phyloP scores from a whole-genome alignment of 768 basidiomycete genomes.

The Boletus insuetus region DNA sequence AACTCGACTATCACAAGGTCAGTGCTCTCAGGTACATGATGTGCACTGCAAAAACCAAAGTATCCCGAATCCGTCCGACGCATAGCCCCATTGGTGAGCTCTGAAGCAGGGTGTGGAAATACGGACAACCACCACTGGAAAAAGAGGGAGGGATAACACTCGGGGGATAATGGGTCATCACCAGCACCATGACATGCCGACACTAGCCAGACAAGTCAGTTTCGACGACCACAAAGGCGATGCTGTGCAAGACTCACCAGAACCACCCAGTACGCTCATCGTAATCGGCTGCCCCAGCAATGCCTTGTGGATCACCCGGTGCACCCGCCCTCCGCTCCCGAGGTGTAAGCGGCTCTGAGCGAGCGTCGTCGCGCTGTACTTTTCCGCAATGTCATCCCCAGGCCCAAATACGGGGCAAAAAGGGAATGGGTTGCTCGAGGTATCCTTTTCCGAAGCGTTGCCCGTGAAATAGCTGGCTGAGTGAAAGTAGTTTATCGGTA shows the following conservation, averaged over 20 bases:
- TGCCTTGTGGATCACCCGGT: conserved; percentile 79
- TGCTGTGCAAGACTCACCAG: conserved; percentile 48
- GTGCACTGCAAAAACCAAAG: conserved; percentile 90
- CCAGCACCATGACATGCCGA: conserved; percentile 94
- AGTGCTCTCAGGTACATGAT: conserved; percentile 90
- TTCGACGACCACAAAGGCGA: not conserved
- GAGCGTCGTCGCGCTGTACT: conserved; percentile 74
- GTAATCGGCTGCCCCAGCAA: conserved; percentile 84
- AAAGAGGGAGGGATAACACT: conserved; percentile 91
- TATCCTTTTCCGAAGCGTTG: conserved; percentile 36
- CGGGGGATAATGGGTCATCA: conserved; percentile 78
- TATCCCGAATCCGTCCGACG: conserved; percentile 89
- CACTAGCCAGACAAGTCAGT: conserved; percentile 44
- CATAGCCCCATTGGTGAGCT: conserved; percentile 97
- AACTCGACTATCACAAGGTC: conserved; percentile 96
- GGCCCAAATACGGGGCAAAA: conserved; percentile 92
- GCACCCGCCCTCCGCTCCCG: conserved; percentile 80
- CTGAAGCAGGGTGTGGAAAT: conserved; percentile 98
- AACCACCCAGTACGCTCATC: conserved; percentile 87
- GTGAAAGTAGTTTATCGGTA: conserved; percentile 84
- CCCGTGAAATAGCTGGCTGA: conserved; percentile 28
- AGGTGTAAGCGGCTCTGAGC: conserved; percentile 72
- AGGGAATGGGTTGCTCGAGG: conserved; percentile 62
- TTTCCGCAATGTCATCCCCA: conserved; percentile 71
- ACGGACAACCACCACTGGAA: conserved; percentile 97